Evolutionary conservation across 2,329 filamentous ascomycete genomes (phyloP), one percentile per base, ranked within the genome.

Genomic region (Teratosphaeria zuluensis): DNA sequence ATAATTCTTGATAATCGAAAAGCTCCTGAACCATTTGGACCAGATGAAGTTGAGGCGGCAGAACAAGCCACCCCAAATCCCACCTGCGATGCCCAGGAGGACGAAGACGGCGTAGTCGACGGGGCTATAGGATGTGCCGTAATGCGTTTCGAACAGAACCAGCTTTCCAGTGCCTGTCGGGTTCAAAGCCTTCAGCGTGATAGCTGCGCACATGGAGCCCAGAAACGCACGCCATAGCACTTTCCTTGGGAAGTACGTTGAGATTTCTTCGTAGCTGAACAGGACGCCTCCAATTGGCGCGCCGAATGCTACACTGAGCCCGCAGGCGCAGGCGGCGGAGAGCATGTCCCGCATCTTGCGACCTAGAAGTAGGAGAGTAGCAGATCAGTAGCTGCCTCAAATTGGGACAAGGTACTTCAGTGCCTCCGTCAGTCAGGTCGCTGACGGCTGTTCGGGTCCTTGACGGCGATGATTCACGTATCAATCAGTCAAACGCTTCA

Each of bases 271-370:
- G 58, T 84, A 84, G 52, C 77, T 80, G 67, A 85, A 85, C 3
- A 85, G 71, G 0, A 85, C 82, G 8, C 82, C 82, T 1, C 82
- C 82, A 56, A 85, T 84, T 0, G 83, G 83, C 21, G 83, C 82
- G 5, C 83, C 83, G 63, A 85, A 85, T 0, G 82, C 83, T 32
- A 85, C 83, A 19, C 79, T 81, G 54, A 85, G 69, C 1, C 82
- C 83, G 12, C 81, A 74, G 0, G 82, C 80, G 62, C 81, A 84
- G 1, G 80, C 80, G 2, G 81, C 81, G 52, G 79, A 80, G 11
- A 84, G 73, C 66, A 84, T 77, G 68, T 85, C 81, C 11, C 81
- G 72, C 74, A 84, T 77, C 67, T 84, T 83, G 48, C 81, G 72
- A 8, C 79, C 24, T 28, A 28, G 2, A 28, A 28, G 24, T 28